Percentiles rank a stretch among this genome's conserved stretches.
These are phyloP conservation scores for Mayamaea pseudoterrestris DNA, from an alignment of 108 stramenopile species.

Conservation along the genomic window DNA sequence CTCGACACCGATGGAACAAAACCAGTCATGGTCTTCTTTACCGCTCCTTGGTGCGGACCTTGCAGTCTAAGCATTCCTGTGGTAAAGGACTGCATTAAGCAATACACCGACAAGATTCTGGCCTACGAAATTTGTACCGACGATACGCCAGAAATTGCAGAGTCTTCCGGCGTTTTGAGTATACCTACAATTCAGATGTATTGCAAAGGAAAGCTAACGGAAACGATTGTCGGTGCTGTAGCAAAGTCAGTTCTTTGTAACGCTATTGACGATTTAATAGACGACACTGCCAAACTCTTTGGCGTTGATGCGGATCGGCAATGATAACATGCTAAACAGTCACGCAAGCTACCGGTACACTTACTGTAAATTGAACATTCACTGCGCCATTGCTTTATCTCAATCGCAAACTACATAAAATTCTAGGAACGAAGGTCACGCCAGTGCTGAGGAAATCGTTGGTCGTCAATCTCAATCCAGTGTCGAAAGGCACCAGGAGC, in stretches of 20 bases:
- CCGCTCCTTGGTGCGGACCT: slow-evolving; percentile 74
- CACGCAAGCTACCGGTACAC: too few relatives aligned
- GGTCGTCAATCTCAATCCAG: slow-evolving; percentile 53
- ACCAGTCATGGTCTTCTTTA: slow-evolving; percentile 61
- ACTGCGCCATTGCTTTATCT: too few relatives aligned
- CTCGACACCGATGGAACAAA: slow-evolving; percentile 13
- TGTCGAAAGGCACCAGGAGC: slow-evolving; percentile 46
- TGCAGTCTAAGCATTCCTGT: slow-evolving; percentile 67
- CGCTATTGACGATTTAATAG: slow-evolving; percentile 64
- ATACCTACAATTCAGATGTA: slow-evolving; percentile 83
- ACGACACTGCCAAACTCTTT: slow-evolving; percentile 26
- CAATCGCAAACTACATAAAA: too few relatives aligned
- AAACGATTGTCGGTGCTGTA: slow-evolving; percentile 78
- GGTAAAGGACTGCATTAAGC: slow-evolving; percentile 64
- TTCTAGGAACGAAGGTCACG: slow-evolving; percentile 13
- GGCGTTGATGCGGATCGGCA: not conserved
- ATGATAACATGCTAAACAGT: not conserved
- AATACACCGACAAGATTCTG: slow-evolving; percentile 42
- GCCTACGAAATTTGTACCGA: slow-evolving; percentile 77
- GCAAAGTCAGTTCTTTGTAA: slow-evolving; percentile 64
- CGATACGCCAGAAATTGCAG: slow-evolving; percentile 68
- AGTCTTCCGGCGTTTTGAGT: slow-evolving; percentile 49
- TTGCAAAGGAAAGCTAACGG: slow-evolving; percentile 35
- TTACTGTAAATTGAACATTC: too few relatives aligned
- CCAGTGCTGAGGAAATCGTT: slow-evolving; percentile 52